Evolutionary conservation across 192 early-diverging fungal genomes (phyloP).

Genomic region (Entomortierella lignicola): DNA sequence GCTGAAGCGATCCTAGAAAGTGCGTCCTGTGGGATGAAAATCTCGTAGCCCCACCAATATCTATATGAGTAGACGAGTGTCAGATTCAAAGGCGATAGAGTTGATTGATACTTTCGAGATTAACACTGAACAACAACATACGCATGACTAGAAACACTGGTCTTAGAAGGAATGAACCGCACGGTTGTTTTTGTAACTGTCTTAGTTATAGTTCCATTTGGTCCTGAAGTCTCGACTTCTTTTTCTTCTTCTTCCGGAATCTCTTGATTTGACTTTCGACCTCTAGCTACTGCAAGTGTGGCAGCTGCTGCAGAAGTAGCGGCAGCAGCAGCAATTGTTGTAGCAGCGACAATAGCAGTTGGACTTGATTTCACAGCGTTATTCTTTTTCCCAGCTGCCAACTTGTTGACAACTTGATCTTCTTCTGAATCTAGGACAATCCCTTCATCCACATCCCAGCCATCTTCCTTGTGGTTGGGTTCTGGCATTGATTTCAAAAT

Average conservation of each 20-base stretch:
- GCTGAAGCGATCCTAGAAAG: constrained; percentile 54
- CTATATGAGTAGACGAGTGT: constrained; percentile 4
- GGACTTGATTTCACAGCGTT: constrained; percentile 1
- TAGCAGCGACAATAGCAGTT: constrained; percentile 30
- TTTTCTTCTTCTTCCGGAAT: background rate
- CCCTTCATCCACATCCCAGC: constrained; percentile 33
- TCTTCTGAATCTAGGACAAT: constrained; percentile 21
- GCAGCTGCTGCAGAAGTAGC: constrained; percentile 43
- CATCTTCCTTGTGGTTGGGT: constrained; percentile 21
- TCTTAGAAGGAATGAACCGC: constrained; percentile 30
- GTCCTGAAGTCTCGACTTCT: background rate
- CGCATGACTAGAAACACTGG: constrained; percentile 46
- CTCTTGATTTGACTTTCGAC: background rate
- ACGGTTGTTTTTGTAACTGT: constrained; percentile 22
- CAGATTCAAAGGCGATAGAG: too few relatives aligned
- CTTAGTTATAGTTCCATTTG: background rate
- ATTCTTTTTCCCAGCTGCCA: background rate
- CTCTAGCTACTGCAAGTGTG: constrained; percentile 19
- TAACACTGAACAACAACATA: constrained; percentile 3
- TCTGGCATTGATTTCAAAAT: constrained; percentile 58
- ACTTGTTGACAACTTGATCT: background rate
- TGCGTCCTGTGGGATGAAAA: constrained; percentile 54
- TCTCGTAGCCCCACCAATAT: constrained; percentile 61
- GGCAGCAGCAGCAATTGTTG: constrained; percentile 44
- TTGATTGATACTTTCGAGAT: too few relatives aligned